A percentile compares a stretch with the other conserved stretches of the same genome.
Evolutionary conservation across 2,329 filamentous ascomycete genomes (phyloP).

Genomic region (Xylaria multiplex): DNA sequence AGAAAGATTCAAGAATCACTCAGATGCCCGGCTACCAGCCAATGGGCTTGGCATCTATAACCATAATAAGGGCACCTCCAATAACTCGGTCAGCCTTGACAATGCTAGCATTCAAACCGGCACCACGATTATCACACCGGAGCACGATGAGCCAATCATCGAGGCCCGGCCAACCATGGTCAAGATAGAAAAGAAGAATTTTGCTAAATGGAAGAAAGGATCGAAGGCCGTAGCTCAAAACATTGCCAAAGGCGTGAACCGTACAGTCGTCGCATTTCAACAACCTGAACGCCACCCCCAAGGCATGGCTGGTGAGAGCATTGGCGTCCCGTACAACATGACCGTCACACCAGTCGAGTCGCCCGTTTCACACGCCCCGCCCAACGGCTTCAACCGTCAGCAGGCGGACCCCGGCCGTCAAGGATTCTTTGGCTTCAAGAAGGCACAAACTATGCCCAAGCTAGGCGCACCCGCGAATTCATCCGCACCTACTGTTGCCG

Average conservation of each 20-base stretch:
- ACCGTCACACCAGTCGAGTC: conserved; percentile 66
- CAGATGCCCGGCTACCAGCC: conserved; percentile 65
- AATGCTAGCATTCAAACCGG: conserved; percentile 64
- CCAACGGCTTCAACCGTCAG: conserved; percentile 49
- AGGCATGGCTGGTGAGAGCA: conserved; percentile 69
- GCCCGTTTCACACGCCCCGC: conserved; percentile 48
- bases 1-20: conserved; percentile 80
- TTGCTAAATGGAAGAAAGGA: conserved; percentile 99
- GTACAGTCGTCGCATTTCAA: conserved; percentile 81
- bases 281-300: conserved; percentile 63
- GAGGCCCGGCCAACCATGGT: conserved; percentile 88
- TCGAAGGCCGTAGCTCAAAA: conserved; percentile 94
- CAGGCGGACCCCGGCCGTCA: conserved; percentile 57
- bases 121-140: conserved; percentile 67
- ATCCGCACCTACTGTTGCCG: conserved; percentile 54
- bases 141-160: conserved; percentile 74
- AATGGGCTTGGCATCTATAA: conserved; percentile 69
- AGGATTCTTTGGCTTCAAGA: conserved; percentile 72
- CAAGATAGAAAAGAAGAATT: conserved; percentile 94
- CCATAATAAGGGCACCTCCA: conserved; percentile 61
- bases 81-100: conserved; percentile 63
- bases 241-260: conserved; percentile 92
- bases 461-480: conserved; percentile 58
- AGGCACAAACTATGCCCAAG: conserved; percentile 63
- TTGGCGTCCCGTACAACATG: conserved; percentile 77